These are phyloP conservation scores for Mollisia scopiformis DNA, from an alignment of 2,329 filamentous ascomycete genomes.

Conservation along the genomic window DNA sequence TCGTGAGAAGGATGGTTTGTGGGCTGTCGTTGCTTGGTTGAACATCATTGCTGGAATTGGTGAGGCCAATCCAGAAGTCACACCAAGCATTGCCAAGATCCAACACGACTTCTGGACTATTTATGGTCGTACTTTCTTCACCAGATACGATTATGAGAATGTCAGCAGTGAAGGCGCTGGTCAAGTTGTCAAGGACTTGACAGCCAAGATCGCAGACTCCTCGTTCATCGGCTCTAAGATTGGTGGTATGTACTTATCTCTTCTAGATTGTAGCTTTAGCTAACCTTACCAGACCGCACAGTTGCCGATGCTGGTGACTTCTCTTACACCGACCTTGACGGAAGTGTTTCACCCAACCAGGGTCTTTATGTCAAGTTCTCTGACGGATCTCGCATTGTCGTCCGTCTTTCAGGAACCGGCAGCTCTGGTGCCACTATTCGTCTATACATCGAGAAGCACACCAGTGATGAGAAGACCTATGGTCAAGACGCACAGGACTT, in stretches of 20 bases:
- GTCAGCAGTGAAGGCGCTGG: slow-evolving; percentile 89
- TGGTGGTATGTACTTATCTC: slow-evolving; percentile 57
- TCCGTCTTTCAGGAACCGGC: slow-evolving; percentile 92
- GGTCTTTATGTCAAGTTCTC: slow-evolving; percentile 94
- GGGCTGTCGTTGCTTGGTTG: slow-evolving; percentile 96
- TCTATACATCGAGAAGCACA: slow-evolving; percentile 96
- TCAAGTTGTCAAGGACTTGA: slow-evolving; percentile 83
- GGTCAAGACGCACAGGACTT: slow-evolving; percentile 88
- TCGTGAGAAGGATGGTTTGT: slow-evolving; percentile 97
- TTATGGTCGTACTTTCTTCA: slow-evolving; percentile 98
- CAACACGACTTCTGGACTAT: slow-evolving; percentile 96
- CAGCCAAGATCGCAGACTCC: slow-evolving; percentile 73
- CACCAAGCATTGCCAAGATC: slow-evolving; percentile 92
- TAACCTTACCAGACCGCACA: slow-evolving; percentile 62
- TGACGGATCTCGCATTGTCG: slow-evolving; percentile 91
- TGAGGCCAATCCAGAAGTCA: slow-evolving; percentile 75
- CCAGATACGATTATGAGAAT: slow-evolving; percentile 96
- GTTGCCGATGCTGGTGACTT: slow-evolving; percentile 93
- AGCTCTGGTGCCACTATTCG: slow-evolving; percentile 95
- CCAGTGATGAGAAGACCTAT: slow-evolving; percentile 77
- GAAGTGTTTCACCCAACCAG: slow-evolving; percentile 93
- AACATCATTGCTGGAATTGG: slow-evolving; percentile 98
- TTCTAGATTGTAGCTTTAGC: slow-evolving; percentile 26
- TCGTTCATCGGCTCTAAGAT: slow-evolving; percentile 83
- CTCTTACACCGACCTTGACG: slow-evolving; percentile 97